A percentile compares a stretch with the other conserved stretches of the same genome.
phyloP scores from a whole-genome alignment of 768 basidiomycete genomes.

The Strobilomyces echinocephalus region DNA sequence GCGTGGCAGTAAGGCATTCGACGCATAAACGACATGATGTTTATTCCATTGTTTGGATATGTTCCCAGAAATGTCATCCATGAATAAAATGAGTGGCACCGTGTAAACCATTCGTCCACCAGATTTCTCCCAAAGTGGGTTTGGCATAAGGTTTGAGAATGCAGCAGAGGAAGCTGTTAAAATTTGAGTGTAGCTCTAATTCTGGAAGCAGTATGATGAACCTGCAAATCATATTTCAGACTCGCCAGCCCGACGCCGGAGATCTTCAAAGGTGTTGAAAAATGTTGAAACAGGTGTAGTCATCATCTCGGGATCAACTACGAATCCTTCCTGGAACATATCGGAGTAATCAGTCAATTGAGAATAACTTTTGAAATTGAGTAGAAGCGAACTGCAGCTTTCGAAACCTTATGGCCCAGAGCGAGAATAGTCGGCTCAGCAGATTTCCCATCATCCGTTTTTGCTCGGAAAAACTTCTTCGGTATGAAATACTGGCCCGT shows the following conservation, averaged over 20 bases:
- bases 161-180: too few species aligned
- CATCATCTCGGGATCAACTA: slow-evolving; percentile 2
- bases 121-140: slow-evolving; percentile 14
- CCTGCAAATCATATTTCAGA: not conserved
- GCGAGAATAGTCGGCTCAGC: not conserved
- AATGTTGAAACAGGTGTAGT: not conserved
- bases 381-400: too few species aligned
- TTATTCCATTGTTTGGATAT: too few species aligned
- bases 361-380: too few species aligned
- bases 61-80: slow-evolving; percentile 37
- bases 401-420: slow-evolving; percentile 1
- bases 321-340: slow-evolving; percentile 5
- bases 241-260: too few species aligned
- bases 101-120: slow-evolving; percentile 18
- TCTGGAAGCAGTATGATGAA: slow-evolving; percentile 8
- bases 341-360: too few species aligned
- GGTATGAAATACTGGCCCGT: too few species aligned
- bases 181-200: too few species aligned
- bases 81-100: slow-evolving; percentile 28
- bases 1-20: slow-evolving; percentile 28
- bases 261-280: too few species aligned
- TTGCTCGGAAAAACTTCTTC: slow-evolving; percentile 10
- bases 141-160: slow-evolving; percentile 17
- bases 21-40: slow-evolving; percentile 32
- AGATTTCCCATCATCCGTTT: not conserved